Conservation (phyloP, 306 rosid genomes). For the Urtica urens region DNA sequence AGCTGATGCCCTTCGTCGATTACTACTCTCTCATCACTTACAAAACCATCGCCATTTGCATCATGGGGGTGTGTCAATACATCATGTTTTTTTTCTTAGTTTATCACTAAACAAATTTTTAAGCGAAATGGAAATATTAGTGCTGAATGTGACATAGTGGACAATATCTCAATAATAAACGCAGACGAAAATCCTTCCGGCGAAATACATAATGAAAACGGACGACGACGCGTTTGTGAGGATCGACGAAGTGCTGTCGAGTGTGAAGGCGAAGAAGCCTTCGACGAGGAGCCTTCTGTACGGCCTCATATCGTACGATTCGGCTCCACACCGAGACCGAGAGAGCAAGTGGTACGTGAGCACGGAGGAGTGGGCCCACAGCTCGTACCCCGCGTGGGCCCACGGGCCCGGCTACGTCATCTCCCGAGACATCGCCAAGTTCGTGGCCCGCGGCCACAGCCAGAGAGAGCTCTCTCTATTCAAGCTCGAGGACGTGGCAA, state of each 20-base stretch:
- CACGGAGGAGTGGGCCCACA: conserved; percentile 81
- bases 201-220: conserved; percentile 87
- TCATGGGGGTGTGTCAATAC: conserved; percentile 52
- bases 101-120: too few species aligned
- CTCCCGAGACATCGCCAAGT: conserved; percentile 79
- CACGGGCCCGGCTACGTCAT: conserved; percentile 93
- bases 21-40: conserved; percentile 77
- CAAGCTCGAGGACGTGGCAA: conserved; percentile 93
- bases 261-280: conserved; percentile 66
- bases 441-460: conserved; percentile 50
- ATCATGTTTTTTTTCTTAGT: too few species aligned
- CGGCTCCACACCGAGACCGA: conserved; percentile 72
- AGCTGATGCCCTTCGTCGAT: conserved; percentile 88
- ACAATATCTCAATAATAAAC: conserved; percentile 16
- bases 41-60: conserved; percentile 85
- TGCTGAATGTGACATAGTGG: too few species aligned
- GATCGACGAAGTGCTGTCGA: conserved; percentile 69
- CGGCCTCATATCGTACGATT: conserved; percentile 73
- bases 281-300: conserved; percentile 48
- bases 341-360: conserved; percentile 84
- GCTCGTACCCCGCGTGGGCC: conserved; percentile 84
- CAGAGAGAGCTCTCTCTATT: conserved; percentile 70
- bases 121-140: too few species aligned
- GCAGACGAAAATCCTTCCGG: conserved; percentile 73
- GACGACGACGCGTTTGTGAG: conserved; percentile 94